A percentile compares a stretch with the other conserved stretches of the same genome.
Evolutionary conservation across 148 eudicot species (phyloP).

Genomic region (Pouteria glomerata): DNA sequence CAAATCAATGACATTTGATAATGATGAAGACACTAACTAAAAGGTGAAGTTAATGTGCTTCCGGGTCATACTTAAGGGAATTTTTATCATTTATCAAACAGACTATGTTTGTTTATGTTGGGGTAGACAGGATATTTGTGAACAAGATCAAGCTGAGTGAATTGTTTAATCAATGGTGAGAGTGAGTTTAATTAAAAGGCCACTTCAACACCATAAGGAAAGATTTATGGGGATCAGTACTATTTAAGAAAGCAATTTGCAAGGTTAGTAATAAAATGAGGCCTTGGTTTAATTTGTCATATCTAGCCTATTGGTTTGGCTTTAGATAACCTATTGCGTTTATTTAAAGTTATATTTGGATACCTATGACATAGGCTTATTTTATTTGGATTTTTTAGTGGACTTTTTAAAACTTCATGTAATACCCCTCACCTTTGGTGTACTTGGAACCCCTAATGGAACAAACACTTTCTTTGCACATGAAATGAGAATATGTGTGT

Average conservation of each 20-base stretch:
- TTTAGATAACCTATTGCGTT: not conserved
- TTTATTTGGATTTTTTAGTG: constrained; percentile 12
- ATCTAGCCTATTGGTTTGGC: not conserved
- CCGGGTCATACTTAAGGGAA: no score
- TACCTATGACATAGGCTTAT: constrained; percentile 1
- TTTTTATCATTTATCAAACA: constrained; percentile 13
- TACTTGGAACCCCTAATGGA: no score
- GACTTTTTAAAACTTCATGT: no score
- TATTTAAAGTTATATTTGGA: not conserved
- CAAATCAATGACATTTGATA: constrained; percentile 4
- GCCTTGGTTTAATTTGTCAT: not conserved
- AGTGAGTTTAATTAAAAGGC: not conserved
- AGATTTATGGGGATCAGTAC: constrained; percentile 12
- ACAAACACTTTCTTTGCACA: no score
- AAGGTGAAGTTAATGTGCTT: not conserved
- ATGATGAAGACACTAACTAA: constrained; percentile 2
- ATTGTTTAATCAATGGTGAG: not conserved
- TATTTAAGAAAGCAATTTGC: not conserved
- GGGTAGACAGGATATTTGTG: no score
- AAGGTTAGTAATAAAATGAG: not conserved
- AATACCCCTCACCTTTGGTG: no score
- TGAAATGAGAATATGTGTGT: no score
- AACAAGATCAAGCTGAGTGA: no score
- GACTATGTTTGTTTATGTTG: not conserved
- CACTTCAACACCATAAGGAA: not conserved